Conservation (phyloP, 805 yeast species). For the Schwanniomyces yamadae region DNA sequence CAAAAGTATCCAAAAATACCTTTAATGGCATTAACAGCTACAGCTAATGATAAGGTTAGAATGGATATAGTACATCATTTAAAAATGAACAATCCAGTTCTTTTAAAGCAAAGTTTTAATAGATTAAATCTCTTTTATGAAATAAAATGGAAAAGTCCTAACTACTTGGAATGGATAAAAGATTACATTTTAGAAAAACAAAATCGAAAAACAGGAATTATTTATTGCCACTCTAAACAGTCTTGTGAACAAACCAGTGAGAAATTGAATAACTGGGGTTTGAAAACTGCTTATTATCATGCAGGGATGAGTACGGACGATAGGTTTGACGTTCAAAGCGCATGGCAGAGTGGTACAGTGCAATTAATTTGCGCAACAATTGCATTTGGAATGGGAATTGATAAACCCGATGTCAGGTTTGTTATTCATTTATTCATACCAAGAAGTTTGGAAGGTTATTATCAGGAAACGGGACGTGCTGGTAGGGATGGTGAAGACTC, state of each 20-base stretch:
- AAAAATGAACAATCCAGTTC: conserved; percentile 56
- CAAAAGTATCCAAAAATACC: conserved; percentile 76
- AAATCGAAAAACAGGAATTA: conserved; percentile 71
- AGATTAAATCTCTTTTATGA: conserved; percentile 82
- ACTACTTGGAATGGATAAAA: conserved; percentile 56
- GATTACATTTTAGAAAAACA: conserved; percentile 53
- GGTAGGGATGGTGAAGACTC: conserved; percentile 91
- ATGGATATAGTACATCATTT: conserved; percentile 82
- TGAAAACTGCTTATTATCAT: conserved; percentile 78
- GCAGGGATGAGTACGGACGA: conserved; percentile 91
- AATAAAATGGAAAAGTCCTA: conserved; percentile 63
- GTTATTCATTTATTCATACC: conserved; percentile 90
- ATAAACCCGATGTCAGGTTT: conserved; percentile 90
- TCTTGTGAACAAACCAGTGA: conserved; percentile 82
- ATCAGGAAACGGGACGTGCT: conserved; percentile 98
- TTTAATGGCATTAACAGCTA: conserved; percentile 94
- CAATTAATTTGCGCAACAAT: conserved; percentile 94
- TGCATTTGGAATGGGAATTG: conserved; percentile 99
- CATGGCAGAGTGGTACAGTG: conserved; percentile 74
- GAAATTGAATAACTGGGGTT: conserved; percentile 56
- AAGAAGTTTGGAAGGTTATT: conserved; percentile 89
- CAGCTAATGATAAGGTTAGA: conserved; percentile 89
- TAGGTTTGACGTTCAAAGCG: conserved; percentile 65
- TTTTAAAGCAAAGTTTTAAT: conserved; percentile 88
- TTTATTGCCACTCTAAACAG: conserved; percentile 88